Percentiles rank a stretch among this genome's conserved stretches.
phyloP scores from a whole-genome alignment of 2,329 filamentous ascomycete genomes.

The Pseudogymnoascus sp. region DNA sequence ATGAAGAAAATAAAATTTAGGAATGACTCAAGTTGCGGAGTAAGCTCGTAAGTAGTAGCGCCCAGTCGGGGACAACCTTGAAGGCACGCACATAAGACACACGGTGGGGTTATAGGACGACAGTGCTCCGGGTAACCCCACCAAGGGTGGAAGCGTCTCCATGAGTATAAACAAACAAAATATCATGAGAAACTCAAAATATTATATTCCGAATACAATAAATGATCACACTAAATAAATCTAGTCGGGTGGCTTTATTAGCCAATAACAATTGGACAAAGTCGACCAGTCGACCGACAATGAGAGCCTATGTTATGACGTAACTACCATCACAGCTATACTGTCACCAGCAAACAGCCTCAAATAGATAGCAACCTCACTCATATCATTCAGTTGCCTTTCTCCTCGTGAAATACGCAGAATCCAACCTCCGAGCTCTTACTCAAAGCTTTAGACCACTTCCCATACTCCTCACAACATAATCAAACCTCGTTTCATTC shows the following conservation, averaged over 20 bases:
- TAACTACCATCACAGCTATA: background rate
- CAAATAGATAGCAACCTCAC: background rate
- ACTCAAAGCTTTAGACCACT: background rate
- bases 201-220: background rate
- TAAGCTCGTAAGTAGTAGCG: background rate
- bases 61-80: background rate
- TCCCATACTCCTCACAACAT: background rate
- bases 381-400: background rate
- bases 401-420: background rate
- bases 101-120: slow-evolving; percentile 4
- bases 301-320: background rate
- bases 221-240: background rate
- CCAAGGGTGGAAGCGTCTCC: background rate
- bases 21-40: slow-evolving; percentile 2
- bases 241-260: background rate
- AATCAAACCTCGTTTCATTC: background rate
- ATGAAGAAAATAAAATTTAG: background rate
- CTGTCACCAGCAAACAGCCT: background rate
- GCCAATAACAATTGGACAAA: background rate
- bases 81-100: background rate
- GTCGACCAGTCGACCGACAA: background rate
- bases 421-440: background rate
- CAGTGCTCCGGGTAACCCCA: slow-evolving; percentile 5
- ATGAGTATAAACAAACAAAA: background rate
- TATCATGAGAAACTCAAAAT: background rate